Conservation (phyloP, 129 eudicot species). For the Pseudognaphalium luteoalbum region DNA sequence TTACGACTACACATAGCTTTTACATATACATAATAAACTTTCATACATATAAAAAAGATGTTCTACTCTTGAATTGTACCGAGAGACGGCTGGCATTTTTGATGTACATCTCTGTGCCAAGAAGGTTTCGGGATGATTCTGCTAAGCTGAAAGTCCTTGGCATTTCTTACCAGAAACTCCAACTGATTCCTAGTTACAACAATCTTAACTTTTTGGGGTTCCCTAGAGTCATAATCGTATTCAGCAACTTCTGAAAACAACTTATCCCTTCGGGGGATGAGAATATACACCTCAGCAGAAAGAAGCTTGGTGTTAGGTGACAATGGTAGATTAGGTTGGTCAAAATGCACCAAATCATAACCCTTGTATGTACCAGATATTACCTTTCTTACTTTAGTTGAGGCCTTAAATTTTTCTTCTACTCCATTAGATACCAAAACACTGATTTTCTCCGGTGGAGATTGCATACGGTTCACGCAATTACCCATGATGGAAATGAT, state of each 20-base stretch:
- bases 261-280: slow-evolving; percentile 8
- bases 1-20: slow-evolving; percentile 13
- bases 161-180: slow-evolving; percentile 42
- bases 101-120: slow-evolving; percentile 26
- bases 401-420: slow-evolving; percentile 31
- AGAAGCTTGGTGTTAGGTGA: slow-evolving; percentile 14
- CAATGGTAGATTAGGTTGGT: slow-evolving; percentile 11
- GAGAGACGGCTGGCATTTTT: slow-evolving; percentile 58
- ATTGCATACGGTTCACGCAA: slow-evolving; percentile 31
- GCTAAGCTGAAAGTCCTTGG: slow-evolving; percentile 37
- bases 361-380: slow-evolving; percentile 15
- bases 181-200: slow-evolving; percentile 55
- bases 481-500: slow-evolving; percentile 35
- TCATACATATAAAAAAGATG: not conserved
- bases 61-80: slow-evolving; percentile 52
- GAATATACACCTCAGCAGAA: slow-evolving; percentile 21
- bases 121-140: slow-evolving; percentile 28
- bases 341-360: too few species aligned
- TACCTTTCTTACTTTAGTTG: slow-evolving; percentile 28
- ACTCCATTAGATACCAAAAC: slow-evolving; percentile 28
- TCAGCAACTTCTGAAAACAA: slow-evolving; percentile 13
- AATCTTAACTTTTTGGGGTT: slow-evolving; percentile 42
- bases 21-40: not conserved
- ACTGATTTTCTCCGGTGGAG: not conserved
- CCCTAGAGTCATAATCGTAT: not conserved